Evolutionary conservation across 2,329 filamentous ascomycete genomes (phyloP).

Genomic region (Phialophora verrucosa): DNA sequence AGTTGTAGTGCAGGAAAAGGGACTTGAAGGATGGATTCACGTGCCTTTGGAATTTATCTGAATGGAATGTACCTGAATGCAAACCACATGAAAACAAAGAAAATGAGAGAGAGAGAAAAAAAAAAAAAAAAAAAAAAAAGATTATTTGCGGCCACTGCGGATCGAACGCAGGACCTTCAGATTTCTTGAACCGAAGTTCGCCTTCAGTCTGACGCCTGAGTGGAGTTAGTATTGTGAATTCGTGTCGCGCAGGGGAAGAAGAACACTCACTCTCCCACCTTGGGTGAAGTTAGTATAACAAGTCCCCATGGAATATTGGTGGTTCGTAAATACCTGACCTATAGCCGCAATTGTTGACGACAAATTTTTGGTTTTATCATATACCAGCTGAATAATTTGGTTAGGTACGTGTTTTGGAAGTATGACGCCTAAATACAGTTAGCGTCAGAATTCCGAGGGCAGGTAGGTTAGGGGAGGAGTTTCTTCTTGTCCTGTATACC

Average conservation of each 20-base stretch:
- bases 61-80: too few relatives aligned
- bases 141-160: conserved; percentile 1
- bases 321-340: not conserved
- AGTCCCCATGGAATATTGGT: too few relatives aligned
- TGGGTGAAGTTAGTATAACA: too few relatives aligned
- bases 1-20: too few relatives aligned
- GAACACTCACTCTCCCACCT: not conserved
- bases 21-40: too few relatives aligned
- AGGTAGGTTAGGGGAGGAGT: not conserved
- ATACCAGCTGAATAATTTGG: not conserved
- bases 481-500: not conserved
- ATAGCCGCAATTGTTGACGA: not conserved
- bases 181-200: not conserved
- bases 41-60: too few relatives aligned
- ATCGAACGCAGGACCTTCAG: not conserved
- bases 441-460: not conserved
- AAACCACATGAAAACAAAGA: too few relatives aligned
- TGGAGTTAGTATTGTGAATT: not conserved
- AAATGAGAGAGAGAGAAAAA: too few relatives aligned
- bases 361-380: not conserved
- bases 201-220: not conserved
- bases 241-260: not conserved
- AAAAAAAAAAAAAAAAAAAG: not conserved
- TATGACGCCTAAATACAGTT: too few relatives aligned
- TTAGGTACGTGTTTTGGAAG: not conserved